Conservation (phyloP, 352 stramenopile species). For the Phytophthora pistaciae region DNA sequence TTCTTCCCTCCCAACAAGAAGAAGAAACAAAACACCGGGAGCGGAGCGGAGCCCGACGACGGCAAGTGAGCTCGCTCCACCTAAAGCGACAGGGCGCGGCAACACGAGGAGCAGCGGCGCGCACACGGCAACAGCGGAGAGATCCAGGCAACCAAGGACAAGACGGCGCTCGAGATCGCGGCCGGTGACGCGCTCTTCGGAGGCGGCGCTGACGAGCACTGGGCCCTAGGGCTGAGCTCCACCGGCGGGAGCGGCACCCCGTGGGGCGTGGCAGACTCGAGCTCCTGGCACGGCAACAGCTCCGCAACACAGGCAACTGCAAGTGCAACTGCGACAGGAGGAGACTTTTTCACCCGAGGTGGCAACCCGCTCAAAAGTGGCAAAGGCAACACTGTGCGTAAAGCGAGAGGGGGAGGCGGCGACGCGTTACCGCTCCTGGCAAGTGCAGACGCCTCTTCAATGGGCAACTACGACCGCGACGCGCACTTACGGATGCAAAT, state of each 20-base stretch:
- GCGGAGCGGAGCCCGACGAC: conserved; percentile 13
- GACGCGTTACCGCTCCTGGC: neutral
- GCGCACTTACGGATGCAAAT: conserved; percentile 64
- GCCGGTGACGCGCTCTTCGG: conserved; percentile 51
- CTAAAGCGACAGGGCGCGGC: conserved; percentile 27
- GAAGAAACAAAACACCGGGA: conserved; percentile 11
- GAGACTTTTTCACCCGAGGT: conserved; percentile 16
- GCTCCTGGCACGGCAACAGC: conserved; percentile 12
- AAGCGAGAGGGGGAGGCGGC: conserved; percentile 22
- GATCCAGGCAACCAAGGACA: conserved; percentile 19
- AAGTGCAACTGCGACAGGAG: conserved; percentile 5
- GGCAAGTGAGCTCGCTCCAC: neutral
- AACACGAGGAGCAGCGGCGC: conserved; percentile 20
- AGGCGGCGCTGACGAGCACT: conserved; percentile 44
- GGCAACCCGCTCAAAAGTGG: conserved; percentile 27
- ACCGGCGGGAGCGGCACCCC: conserved; percentile 24
- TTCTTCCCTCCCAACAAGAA: conserved; percentile 16
- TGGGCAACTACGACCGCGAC: conserved; percentile 73
- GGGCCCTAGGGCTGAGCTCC: conserved; percentile 26
- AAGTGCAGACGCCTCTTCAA: conserved; percentile 25
- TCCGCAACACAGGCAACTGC: neutral
- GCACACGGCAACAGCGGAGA: conserved; percentile 16
- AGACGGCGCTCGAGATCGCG: conserved; percentile 54
- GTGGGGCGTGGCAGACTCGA: conserved; percentile 23
- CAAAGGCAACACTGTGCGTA: conserved; percentile 15